Evolutionary conservation across 2,329 filamentous ascomycete species (phyloP).

Genomic region (Berkeleyomyces rouxiae): DNA sequence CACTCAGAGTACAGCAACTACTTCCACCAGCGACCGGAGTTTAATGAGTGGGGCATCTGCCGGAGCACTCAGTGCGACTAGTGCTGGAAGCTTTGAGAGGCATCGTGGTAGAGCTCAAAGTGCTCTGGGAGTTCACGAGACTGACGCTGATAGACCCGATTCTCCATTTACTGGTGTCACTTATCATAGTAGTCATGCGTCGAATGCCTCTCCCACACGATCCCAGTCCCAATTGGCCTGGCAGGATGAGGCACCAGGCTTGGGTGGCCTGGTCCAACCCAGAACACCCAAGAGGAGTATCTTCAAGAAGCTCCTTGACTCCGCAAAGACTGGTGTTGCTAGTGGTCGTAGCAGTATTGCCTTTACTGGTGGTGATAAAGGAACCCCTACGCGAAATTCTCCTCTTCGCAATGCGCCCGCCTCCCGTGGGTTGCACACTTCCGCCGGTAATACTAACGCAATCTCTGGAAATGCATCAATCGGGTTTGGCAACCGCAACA

Average conservation of each 20-base stretch:
- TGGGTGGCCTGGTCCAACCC: slow-evolving; percentile 64
- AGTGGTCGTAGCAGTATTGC: slow-evolving; percentile 76
- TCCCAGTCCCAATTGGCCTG: slow-evolving; percentile 51
- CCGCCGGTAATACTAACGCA: slow-evolving; percentile 20
- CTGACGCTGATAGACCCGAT: slow-evolving; percentile 38
- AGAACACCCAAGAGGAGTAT: slow-evolving; percentile 75
- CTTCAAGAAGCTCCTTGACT: slow-evolving; percentile 89
- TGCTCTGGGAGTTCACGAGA: slow-evolving; percentile 43
- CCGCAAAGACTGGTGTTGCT: slow-evolving; percentile 83
- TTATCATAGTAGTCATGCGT: slow-evolving; percentile 78
- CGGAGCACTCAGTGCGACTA: slow-evolving; percentile 81
- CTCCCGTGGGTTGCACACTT: slow-evolving; percentile 14
- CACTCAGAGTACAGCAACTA: slow-evolving; percentile 55
- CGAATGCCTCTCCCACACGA: slow-evolving; percentile 31
- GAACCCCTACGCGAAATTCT: slow-evolving; percentile 4
- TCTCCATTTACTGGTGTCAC: slow-evolving; percentile 63
- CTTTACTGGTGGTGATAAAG: slow-evolving; percentile 27
- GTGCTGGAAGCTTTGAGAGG: slow-evolving; percentile 79
- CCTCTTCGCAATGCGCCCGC: slow-evolving; percentile 22
- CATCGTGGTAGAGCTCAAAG: slow-evolving; percentile 51
- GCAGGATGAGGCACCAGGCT: slow-evolving; percentile 46
- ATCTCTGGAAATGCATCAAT: slow-evolving; percentile 16
- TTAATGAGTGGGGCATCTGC: slow-evolving; percentile 91
- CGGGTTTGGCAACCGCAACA: slow-evolving; percentile 20
- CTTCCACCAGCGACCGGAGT: slow-evolving; percentile 63